Evolutionary conservation across 805 yeast genomes (phyloP).

Genomic region (Saturnispora serradocipensis): DNA sequence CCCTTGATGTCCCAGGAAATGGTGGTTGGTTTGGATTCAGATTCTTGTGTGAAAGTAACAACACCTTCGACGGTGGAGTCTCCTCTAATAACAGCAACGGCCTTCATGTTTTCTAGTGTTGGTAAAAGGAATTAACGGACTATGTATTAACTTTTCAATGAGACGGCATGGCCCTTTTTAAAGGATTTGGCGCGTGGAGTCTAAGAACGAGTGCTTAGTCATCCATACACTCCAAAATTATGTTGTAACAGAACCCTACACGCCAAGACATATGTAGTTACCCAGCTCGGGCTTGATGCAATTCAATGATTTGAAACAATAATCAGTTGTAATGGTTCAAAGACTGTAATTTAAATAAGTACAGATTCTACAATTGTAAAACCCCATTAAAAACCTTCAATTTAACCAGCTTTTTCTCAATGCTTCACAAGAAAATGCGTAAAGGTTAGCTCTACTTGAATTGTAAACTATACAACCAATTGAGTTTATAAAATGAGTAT

Average conservation of each 20-base stretch:
- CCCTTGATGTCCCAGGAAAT: constrained; percentile 85
- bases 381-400: too few relatives aligned
- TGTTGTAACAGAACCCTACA: neutral
- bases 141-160: neutral
- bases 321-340: too few relatives aligned
- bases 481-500: too few relatives aligned
- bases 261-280: neutral
- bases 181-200: neutral
- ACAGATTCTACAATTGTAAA: too few relatives aligned
- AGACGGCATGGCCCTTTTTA: neutral
- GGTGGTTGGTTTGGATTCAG: constrained; percentile 76
- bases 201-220: neutral
- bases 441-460: too few relatives aligned
- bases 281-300: too few relatives aligned
- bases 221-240: neutral
- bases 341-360: too few relatives aligned
- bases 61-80: constrained; percentile 83
- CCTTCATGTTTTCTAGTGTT: constrained; percentile 8
- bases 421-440: too few relatives aligned
- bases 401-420: too few relatives aligned
- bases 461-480: too few relatives aligned
- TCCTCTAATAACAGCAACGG: constrained; percentile 94
- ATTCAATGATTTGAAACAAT: too few relatives aligned
- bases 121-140: neutral
- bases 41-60: constrained; percentile 76